phyloP scores from a whole-genome alignment of 176 grass and related monocot genomes.

The Cenchrus purpureus region DNA sequence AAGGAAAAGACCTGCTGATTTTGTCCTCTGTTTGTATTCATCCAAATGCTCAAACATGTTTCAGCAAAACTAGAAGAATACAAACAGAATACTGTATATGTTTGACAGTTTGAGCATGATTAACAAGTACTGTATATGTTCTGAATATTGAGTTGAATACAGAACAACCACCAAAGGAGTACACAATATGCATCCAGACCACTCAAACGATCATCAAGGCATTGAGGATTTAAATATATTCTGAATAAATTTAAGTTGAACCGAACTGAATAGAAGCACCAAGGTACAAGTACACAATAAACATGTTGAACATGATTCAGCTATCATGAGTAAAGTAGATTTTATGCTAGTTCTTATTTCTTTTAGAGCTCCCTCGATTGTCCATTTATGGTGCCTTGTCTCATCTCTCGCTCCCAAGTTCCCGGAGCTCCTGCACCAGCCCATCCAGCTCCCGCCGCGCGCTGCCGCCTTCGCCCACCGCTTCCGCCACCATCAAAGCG shows the following conservation, averaged over 20 bases:
- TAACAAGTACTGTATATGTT: not conserved
- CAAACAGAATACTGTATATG: no score
- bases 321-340: not conserved
- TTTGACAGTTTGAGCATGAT: not conserved
- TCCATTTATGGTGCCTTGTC: not conserved
- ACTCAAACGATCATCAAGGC: no score
- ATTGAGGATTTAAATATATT: not conserved
- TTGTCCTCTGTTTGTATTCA: not conserved
- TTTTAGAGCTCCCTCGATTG: not conserved
- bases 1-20: not conserved
- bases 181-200: not conserved
- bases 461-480: not conserved
- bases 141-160: not conserved
- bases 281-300: not conserved
- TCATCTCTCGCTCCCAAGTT: not conserved
- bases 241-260: not conserved
- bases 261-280: not conserved
- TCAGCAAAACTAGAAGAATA: no score
- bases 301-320: not conserved
- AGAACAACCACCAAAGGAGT: not conserved
- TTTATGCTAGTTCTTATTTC: not conserved
- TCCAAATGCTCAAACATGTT: no score
- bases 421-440: not conserved
- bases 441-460: conserved; percentile 9
- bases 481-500: not conserved